Conservation (phyloP, 2,329 filamentous ascomycete species). For the Teratosphaeria pseudoeucalypti region DNA sequence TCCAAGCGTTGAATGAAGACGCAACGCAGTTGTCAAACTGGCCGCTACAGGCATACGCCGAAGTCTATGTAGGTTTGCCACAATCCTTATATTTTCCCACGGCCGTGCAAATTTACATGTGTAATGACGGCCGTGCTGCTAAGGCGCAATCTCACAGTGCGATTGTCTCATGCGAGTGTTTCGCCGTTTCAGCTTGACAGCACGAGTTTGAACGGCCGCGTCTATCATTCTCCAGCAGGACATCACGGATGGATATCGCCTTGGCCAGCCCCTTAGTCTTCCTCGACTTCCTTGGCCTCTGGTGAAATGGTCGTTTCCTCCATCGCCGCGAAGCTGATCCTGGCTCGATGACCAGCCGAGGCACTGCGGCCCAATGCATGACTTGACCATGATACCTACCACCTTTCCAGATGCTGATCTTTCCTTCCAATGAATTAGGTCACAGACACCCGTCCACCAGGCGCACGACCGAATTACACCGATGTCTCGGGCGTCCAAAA, state of each 20-base stretch:
- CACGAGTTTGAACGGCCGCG: not conserved
- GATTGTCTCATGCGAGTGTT: not conserved
- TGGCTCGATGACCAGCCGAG: not conserved
- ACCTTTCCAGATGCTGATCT: not conserved
- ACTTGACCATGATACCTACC: not conserved
- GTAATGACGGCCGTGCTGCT: not conserved
- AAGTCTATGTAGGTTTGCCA: constrained; percentile 59
- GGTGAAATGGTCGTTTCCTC: not conserved
- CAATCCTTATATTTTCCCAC: not conserved
- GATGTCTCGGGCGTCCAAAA: constrained; percentile 77
- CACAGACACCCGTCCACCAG: constrained; percentile 65
- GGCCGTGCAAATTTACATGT: not conserved
- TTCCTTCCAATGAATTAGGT: constrained; percentile 44
- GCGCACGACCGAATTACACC: constrained; percentile 66
- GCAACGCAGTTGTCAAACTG: constrained; percentile 53
- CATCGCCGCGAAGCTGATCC: not conserved
- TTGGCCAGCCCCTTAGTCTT: not conserved
- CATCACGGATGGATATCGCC: not conserved
- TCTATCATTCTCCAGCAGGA: not conserved
- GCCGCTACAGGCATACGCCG: constrained; percentile 61
- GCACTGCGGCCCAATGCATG: not conserved
- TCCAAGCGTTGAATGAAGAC: constrained; percentile 67
- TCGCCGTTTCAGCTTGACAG: not conserved
- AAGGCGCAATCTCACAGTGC: not conserved
- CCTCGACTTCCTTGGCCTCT: not conserved